A percentile compares a stretch with the other conserved stretches of the same genome.
These are phyloP conservation scores for Papiliotrema terrestris DNA, from an alignment of 1,284 basidiomycete genomes.

Conservation along the genomic window DNA sequence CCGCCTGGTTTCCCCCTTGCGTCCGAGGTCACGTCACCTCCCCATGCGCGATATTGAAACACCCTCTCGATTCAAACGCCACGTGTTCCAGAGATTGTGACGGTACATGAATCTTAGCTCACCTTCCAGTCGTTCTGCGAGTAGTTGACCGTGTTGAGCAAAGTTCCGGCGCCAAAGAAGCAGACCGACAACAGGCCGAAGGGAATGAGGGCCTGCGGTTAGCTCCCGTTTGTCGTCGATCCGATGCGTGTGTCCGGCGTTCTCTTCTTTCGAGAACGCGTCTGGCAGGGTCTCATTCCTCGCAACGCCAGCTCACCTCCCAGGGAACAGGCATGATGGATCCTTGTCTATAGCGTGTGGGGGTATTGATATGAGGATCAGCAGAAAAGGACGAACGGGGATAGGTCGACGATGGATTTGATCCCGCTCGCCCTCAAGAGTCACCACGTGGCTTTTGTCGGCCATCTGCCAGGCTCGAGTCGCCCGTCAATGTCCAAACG, in stretches of 20 bases:
- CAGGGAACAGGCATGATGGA: slow-evolving; percentile 80
- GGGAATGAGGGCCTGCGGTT: slow-evolving; percentile 69
- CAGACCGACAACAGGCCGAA: slow-evolving; percentile 80
- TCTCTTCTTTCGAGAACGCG: too few species aligned
- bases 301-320: slow-evolving; percentile 53
- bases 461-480: background rate
- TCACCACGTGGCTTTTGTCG: background rate
- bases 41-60: too few species aligned
- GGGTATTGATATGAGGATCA: background rate
- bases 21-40: too few species aligned
- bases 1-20: too few species aligned
- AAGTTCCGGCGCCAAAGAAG: slow-evolving; percentile 84
- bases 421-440: background rate
- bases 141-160: slow-evolving; percentile 70
- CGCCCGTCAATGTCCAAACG: background rate
- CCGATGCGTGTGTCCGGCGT: too few species aligned
- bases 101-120: too few species aligned
- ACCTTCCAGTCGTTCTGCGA: slow-evolving; percentile 88
- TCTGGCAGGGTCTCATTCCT: background rate
- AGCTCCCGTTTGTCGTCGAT: background rate
- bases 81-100: too few species aligned
- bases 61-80: too few species aligned
- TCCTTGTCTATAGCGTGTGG: background rate
- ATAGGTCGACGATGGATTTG: background rate
- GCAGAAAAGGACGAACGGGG: background rate